Evolutionary conservation across 2,329 filamentous ascomycete species (phyloP).

Genomic region (Albifimbria verrucaria): DNA sequence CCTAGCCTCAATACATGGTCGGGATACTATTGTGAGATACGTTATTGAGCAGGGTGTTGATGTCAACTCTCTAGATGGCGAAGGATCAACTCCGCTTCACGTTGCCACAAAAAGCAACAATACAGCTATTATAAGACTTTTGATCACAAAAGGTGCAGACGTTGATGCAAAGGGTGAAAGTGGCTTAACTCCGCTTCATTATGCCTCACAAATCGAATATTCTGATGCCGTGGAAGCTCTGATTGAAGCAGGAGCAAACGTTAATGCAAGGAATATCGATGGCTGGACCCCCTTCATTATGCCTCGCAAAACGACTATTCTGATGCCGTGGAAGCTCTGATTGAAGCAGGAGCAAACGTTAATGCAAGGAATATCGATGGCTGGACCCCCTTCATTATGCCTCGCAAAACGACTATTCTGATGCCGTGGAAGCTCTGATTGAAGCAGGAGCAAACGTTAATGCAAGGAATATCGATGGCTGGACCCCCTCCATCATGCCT

Average conservation of each 20-base stretch:
- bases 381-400: neutral
- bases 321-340: neutral
- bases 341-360: no score
- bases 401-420: neutral
- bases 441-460: no score
- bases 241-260: no score
- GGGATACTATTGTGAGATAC: neutral
- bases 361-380: neutral
- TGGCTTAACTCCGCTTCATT: neutral
- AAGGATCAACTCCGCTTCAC: neutral
- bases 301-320: neutral
- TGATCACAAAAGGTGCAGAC: constrained; percentile 57
- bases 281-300: neutral
- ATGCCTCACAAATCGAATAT: neutral
- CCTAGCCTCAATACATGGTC: neutral
- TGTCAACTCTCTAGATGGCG: neutral
- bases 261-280: neutral
- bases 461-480: neutral
- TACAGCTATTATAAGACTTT: constrained; percentile 18
- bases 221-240: neutral
- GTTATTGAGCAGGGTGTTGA: neutral
- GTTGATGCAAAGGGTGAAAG: constrained; percentile 56
- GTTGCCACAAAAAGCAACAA: neutral
- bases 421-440: neutral
- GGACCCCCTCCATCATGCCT: neutral